Evolutionary conservation across 495 filamentous ascomycete species (phyloP).

Genomic region (Neurospora sp.): DNA sequence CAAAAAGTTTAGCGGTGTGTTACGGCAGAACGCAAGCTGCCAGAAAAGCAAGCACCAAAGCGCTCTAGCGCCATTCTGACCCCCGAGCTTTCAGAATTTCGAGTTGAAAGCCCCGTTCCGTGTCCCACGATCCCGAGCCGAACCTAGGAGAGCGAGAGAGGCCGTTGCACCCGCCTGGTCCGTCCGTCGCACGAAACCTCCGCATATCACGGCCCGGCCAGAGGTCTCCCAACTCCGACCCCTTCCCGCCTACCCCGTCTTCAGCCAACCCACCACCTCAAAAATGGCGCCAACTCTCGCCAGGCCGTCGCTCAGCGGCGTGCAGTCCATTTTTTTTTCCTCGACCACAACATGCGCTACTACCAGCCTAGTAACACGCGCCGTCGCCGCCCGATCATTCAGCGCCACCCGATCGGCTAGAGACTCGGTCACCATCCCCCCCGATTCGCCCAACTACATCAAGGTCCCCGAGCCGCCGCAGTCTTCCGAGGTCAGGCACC

Average conservation of each 20-base stretch:
- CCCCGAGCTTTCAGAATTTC: slow-evolving; percentile 19
- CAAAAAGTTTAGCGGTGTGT: slow-evolving; percentile 17
- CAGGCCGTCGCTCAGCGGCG: slow-evolving; percentile 12
- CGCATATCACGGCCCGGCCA: not conserved
- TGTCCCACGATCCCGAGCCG: not conserved
- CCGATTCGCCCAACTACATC: slow-evolving; percentile 38
- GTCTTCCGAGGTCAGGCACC: slow-evolving; percentile 23
- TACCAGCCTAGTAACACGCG: slow-evolving; percentile 30
- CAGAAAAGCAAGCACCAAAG: slow-evolving; percentile 3
- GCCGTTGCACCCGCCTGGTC: not conserved
- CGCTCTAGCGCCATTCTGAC: slow-evolving; percentile 6
- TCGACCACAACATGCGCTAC: slow-evolving; percentile 52
- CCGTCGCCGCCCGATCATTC: slow-evolving; percentile 8
- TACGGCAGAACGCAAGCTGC: slow-evolving; percentile 9
- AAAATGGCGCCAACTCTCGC: slow-evolving; percentile 10
- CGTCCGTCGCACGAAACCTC: not conserved
- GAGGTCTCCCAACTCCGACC: not conserved
- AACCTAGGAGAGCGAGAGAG: not conserved
- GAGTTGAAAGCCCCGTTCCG: slow-evolving; percentile 1
- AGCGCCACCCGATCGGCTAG: slow-evolving; percentile 4
- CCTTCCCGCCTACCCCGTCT: slow-evolving; percentile 3
- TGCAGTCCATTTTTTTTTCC: slow-evolving; percentile 14
- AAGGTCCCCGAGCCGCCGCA: slow-evolving; percentile 35
- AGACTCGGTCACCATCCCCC: slow-evolving; percentile 19
- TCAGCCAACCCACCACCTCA: slow-evolving; percentile 5